These are phyloP conservation scores for Lentinula sp. DNA, from an alignment of 768 basidiomycete genomes.

Conservation along the genomic window DNA sequence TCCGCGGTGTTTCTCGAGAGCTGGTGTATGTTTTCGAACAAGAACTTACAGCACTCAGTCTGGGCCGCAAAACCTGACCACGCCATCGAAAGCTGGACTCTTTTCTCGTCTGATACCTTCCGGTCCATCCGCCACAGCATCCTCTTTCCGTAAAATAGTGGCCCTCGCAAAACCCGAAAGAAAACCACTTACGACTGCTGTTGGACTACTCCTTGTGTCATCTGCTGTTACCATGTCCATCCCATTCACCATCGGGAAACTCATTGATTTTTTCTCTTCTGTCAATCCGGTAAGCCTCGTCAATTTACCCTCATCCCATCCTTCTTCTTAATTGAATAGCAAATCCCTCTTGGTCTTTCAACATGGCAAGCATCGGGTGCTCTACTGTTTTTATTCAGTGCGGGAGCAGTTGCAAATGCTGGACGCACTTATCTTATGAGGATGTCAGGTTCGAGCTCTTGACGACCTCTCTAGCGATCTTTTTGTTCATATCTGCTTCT, in stretches of 20 bases:
- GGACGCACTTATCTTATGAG: conserved; percentile 82
- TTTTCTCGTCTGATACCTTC: conserved; percentile 20
- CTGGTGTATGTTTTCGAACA: neutral
- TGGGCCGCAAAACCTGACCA: neutral
- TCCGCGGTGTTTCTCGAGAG: neutral
- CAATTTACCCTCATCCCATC: neutral
- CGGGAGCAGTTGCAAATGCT: conserved; percentile 86
- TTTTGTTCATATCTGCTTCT: neutral
- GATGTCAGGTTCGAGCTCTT: conserved; percentile 53
- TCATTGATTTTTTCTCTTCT: conserved; percentile 90
- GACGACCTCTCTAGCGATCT: neutral
- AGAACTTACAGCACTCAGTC: neutral
- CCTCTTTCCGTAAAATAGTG: conserved; percentile 70
- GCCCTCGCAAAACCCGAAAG: conserved; percentile 79
- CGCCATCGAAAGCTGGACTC: conserved; percentile 7
- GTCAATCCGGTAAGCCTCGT: conserved; percentile 54
- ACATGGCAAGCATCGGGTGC: conserved; percentile 73
- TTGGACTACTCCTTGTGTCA: conserved; percentile 80
- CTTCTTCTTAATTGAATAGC: conserved; percentile 26
- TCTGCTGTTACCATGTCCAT: conserved; percentile 89
- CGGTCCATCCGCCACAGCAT: conserved; percentile 35
- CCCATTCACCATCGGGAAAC: conserved; percentile 86
- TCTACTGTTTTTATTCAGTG: conserved; percentile 71
- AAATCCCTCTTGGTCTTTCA: conserved; percentile 77
- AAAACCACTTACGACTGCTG: conserved; percentile 67